These are phyloP conservation scores for Solanum habrochaites DNA, from an alignment of 257 asterid genomes.

Conservation along the genomic window DNA sequence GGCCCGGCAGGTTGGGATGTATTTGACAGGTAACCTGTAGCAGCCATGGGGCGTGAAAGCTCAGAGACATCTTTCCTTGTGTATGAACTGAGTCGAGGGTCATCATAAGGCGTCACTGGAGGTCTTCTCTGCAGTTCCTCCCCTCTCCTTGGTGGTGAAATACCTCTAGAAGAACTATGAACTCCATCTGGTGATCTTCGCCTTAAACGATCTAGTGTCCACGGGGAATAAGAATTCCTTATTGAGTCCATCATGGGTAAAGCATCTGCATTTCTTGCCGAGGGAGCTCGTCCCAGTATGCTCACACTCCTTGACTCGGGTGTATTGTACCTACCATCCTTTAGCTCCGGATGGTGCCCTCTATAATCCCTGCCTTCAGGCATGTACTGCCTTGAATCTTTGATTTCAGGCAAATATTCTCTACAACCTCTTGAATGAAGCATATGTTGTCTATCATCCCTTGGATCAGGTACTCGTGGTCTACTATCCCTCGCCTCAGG, in stretches of 20 bases:
- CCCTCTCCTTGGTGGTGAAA: slow-evolving; percentile 42
- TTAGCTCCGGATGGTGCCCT: slow-evolving; percentile 17
- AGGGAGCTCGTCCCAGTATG: slow-evolving; percentile 10
- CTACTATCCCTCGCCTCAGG: slow-evolving; percentile 28
- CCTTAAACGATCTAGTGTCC: slow-evolving; percentile 71
- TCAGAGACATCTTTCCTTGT: slow-evolving; percentile 42
- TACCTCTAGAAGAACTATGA: slow-evolving; percentile 33
- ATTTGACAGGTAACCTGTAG: slow-evolving; percentile 32
- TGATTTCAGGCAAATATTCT: slow-evolving; percentile 30
- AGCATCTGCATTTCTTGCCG: slow-evolving; percentile 27
- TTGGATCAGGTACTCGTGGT: slow-evolving; percentile 22
- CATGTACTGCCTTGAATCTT: slow-evolving; percentile 22
- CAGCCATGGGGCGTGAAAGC: slow-evolving; percentile 36
- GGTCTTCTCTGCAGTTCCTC: slow-evolving; percentile 40
- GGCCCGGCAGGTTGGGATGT: slow-evolving; percentile 40
- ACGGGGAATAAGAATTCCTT: slow-evolving; percentile 49
- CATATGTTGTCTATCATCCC: neutral
- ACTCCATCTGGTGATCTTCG: slow-evolving; percentile 59
- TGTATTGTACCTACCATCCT: slow-evolving; percentile 29
- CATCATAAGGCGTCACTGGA: slow-evolving; percentile 39
- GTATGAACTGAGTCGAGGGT: slow-evolving; percentile 33
- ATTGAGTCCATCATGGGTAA: slow-evolving; percentile 28
- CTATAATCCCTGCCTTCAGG: slow-evolving; percentile 29
- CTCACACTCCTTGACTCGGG: slow-evolving; percentile 28
- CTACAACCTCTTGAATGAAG: slow-evolving; percentile 1